phyloP scores from a whole-genome alignment of 2,329 filamentous ascomycete genomes.

The Metarhizium anisopliae region DNA sequence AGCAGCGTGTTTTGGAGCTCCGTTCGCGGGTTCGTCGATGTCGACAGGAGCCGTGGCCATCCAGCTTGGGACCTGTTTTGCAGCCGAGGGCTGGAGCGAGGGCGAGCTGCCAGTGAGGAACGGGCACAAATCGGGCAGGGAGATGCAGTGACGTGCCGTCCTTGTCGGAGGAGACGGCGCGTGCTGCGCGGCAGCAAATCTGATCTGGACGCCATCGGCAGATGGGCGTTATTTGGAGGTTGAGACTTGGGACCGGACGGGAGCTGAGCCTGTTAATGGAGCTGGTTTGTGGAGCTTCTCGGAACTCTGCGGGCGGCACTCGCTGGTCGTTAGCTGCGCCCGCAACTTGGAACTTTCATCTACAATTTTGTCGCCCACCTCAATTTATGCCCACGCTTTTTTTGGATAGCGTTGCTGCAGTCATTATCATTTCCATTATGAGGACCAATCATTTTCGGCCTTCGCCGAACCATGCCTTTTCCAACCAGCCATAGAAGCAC shows the following conservation, averaged over 20 bases:
- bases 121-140: conserved; percentile 24
- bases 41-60: conserved; percentile 20
- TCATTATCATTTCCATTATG: too few relatives aligned
- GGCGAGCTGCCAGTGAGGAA: conserved; percentile 10
- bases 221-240: background rate
- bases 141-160: conserved; percentile 10
- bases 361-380: too few relatives aligned
- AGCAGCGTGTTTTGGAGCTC: conserved; percentile 52
- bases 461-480: too few relatives aligned
- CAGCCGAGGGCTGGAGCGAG: conserved; percentile 12
- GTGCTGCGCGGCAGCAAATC: conserved; percentile 18
- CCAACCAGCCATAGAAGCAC: too few relatives aligned
- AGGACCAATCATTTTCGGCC: too few relatives aligned
- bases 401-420: too few relatives aligned
- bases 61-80: conserved; percentile 11
- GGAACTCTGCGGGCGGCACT: too few relatives aligned
- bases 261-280: background rate
- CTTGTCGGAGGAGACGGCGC: conserved; percentile 14
- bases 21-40: conserved; percentile 24
- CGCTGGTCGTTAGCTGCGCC: too few relatives aligned
- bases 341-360: background rate
- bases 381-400: too few relatives aligned
- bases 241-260: background rate
- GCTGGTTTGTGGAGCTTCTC: background rate
- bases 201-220: conserved; percentile 22